Evolutionary conservation across 1,284 basidiomycete species (phyloP), one percentile per base, ranked within the genome.

Genomic region (Trametes hirsuta): DNA sequence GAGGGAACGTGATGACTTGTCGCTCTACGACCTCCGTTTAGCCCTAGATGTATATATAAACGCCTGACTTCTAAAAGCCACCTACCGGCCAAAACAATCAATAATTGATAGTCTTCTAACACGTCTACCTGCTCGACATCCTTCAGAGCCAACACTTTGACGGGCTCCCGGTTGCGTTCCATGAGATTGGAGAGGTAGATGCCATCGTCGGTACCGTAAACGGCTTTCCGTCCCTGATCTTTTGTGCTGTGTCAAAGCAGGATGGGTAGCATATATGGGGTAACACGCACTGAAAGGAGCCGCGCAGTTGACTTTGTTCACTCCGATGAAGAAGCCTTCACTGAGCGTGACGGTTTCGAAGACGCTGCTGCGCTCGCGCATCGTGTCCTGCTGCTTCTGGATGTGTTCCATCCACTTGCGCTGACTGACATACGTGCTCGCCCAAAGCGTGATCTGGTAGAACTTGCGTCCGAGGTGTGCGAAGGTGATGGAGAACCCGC

Each of bases 121-220:
- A 99, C 91, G 67, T 99, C 97, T 12, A 99, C 91, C 77, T 99
- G 97, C 0, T 91, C 86, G 18, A 99, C 96, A 67, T 97, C 94
- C 45, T 91, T 81, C 18, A 98, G 77, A 18, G 91, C 91, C 59
- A 99, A 83, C 37, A 99, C 95, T 75, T 95, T 95, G 46, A 94
- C 82, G 0, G 97, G 97, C 53, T 94, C 92, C 60, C 89, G 86
- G 64, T 86, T 84, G 55, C 82, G 78, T 50, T 93, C 89, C 52
- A 88, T 83, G 44, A 98, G 77, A 71, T 98, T 93, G 21, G 93
- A 94, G 61, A 99, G 84, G 74, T 98, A 99, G 36, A 99, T 91
- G 34, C 97, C 97, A 65, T 98, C 95, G 70, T 97, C 94, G 3
- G 95, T 98, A 22, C 97, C 97, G 74, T 97, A 99, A 22, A 96